A percentile compares a stretch with the other conserved stretches of the same genome.
phyloP scores from a whole-genome alignment of 805 yeast genomes.

The Saccharomycopsis fibuligera region DNA sequence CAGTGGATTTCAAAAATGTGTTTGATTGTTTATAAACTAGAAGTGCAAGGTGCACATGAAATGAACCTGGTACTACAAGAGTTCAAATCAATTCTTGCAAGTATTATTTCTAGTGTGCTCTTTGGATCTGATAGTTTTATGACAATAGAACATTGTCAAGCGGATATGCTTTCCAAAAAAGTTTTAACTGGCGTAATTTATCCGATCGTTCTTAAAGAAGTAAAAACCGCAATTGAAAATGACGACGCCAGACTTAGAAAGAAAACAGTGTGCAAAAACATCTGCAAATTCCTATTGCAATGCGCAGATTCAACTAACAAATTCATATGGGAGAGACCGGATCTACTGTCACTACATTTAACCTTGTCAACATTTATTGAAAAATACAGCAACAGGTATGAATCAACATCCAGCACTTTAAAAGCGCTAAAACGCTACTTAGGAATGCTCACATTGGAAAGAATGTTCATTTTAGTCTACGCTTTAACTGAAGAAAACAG shows the following conservation, averaged over 20 bases:
- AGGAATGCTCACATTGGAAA: slow-evolving; percentile 29
- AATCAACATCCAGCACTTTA: slow-evolving; percentile 11
- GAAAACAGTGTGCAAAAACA: slow-evolving; percentile 20
- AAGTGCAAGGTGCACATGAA: background rate
- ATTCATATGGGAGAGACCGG: slow-evolving; percentile 17
- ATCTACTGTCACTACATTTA: slow-evolving; percentile 21
- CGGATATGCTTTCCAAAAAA: slow-evolving; percentile 12
- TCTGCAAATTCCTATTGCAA: slow-evolving; percentile 24
- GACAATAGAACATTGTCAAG: slow-evolving; percentile 14
- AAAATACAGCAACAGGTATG: slow-evolving; percentile 17
- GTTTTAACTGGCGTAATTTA: slow-evolving; percentile 16
- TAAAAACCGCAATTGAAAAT: slow-evolving; percentile 3
- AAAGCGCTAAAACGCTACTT: slow-evolving; percentile 25
- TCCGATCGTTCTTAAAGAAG: slow-evolving; percentile 12
- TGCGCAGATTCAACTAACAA: slow-evolving; percentile 16
- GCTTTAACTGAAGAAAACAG: slow-evolving; percentile 19
- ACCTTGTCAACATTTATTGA: slow-evolving; percentile 33
- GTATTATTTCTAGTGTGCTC: slow-evolving; percentile 8
- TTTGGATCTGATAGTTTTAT: slow-evolving; percentile 12
- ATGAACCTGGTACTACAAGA: slow-evolving; percentile 1
- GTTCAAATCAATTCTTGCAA: slow-evolving; percentile 6
- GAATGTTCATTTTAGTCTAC: slow-evolving; percentile 27
- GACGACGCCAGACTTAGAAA: slow-evolving; percentile 29
- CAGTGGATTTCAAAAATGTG: slow-evolving; percentile 30
- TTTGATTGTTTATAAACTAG: slow-evolving; percentile 29